These are phyloP conservation scores for Mycena vulgaris DNA, from an alignment of 768 basidiomycete species.

Conservation along the genomic window DNA sequence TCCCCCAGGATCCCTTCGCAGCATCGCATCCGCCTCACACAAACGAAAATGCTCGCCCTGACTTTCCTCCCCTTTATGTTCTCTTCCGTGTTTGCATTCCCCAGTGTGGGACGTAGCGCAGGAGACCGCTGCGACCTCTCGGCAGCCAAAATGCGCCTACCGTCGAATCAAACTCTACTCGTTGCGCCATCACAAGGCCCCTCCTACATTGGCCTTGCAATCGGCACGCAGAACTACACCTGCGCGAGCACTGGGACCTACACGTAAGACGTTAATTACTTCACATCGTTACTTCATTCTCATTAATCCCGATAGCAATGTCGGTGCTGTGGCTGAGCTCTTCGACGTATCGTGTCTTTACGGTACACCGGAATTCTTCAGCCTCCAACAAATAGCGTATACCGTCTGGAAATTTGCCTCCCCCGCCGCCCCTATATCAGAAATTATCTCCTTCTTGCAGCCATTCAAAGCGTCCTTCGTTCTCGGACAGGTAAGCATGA, in stretches of 20 bases:
- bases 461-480: slow-evolving; percentile 28
- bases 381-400: slow-evolving; percentile 49
- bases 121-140: slow-evolving; percentile 44
- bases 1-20: too few species aligned
- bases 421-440: slow-evolving; percentile 23
- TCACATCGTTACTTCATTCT: background rate
- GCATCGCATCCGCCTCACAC: background rate
- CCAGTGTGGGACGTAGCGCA: background rate
- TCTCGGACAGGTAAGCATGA: slow-evolving; percentile 17
- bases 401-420: slow-evolving; percentile 43
- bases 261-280: slow-evolving; percentile 49
- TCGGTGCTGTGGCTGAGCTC: slow-evolving; percentile 67
- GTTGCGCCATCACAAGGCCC: slow-evolving; percentile 52
- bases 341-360: slow-evolving; percentile 70
- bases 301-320: slow-evolving; percentile 48
- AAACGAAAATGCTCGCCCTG: slow-evolving; percentile 6
- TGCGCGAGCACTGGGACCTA: slow-evolving; percentile 61
- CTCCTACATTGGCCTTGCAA: slow-evolving; percentile 61
- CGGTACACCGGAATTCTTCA: slow-evolving; percentile 47
- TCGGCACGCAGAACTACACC: slow-evolving; percentile 72
- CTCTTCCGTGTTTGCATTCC: background rate
- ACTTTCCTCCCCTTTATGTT: slow-evolving; percentile 5
- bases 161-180: slow-evolving; percentile 49
- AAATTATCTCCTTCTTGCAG: background rate
- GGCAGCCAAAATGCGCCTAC: slow-evolving; percentile 39